A percentile compares a stretch with the other conserved stretches of the same genome.
Conservation (phyloP, 2,329 filamentous ascomycete species). For the Decorospora gaudefroyi region DNA sequence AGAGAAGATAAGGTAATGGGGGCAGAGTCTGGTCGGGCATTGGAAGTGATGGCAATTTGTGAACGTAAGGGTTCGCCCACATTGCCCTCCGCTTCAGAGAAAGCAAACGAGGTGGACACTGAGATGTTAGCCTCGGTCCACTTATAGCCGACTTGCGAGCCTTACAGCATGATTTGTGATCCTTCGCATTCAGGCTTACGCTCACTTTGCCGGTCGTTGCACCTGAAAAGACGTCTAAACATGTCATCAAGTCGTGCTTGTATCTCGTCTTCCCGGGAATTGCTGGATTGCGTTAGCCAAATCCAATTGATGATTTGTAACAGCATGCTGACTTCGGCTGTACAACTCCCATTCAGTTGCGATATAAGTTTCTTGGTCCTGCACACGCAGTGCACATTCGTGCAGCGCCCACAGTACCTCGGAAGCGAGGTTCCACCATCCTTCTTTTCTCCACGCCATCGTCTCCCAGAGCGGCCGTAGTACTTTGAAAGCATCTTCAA, state of each 20-base stretch:
- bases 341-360: constrained; percentile 63
- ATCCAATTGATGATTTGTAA: too few species aligned
- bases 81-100: constrained; percentile 59
- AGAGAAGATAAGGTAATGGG: constrained; percentile 57
- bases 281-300: constrained; percentile 30
- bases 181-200: constrained; percentile 54
- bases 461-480: constrained; percentile 60
- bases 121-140: constrained; percentile 21
- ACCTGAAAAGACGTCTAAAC: constrained; percentile 48
- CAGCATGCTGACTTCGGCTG: constrained; percentile 33
- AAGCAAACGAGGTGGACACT: constrained; percentile 59
- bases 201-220: constrained; percentile 48
- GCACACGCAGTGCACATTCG: constrained; percentile 55
- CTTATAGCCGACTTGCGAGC: constrained; percentile 39
- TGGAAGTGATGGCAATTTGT: constrained; percentile 60
- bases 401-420: constrained; percentile 60
- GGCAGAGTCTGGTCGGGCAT: constrained; percentile 51
- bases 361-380: constrained; percentile 56
- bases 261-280: constrained; percentile 42
- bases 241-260: constrained; percentile 54
- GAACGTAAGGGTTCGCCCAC: constrained; percentile 62
- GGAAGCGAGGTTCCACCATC: constrained; percentile 63
- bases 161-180: constrained; percentile 57
- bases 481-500: constrained; percentile 56
- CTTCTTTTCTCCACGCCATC: constrained; percentile 62